Evolutionary conservation across 2,329 filamentous ascomycete genomes (phyloP).

Genomic region (Cladophialophora psammophila): DNA sequence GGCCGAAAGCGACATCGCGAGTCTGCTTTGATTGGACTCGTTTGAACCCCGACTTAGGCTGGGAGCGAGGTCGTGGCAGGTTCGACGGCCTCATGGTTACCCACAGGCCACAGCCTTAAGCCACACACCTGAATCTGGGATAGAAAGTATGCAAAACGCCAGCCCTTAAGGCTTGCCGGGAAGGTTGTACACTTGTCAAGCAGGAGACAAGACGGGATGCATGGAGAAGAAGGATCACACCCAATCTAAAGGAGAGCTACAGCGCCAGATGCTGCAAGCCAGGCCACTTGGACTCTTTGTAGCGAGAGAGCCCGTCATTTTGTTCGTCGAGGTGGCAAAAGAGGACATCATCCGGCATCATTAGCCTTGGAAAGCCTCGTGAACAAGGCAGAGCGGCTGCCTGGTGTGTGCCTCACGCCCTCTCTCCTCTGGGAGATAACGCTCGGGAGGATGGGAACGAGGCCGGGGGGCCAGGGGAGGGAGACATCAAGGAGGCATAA

Average conservation of each 20-base stretch:
- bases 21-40: slow-evolving; percentile 24
- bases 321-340: slow-evolving; percentile 22
- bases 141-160: slow-evolving; percentile 5
- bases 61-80: slow-evolving; percentile 13
- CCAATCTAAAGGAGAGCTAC: slow-evolving; percentile 19
- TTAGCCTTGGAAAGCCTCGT: slow-evolving; percentile 9
- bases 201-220: slow-evolving; percentile 15
- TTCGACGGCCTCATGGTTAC: slow-evolving; percentile 14
- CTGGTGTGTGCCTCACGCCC: slow-evolving; percentile 12
- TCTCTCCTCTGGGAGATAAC: slow-evolving; percentile 6
- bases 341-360: slow-evolving; percentile 10
- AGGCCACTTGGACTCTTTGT: slow-evolving; percentile 9
- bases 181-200: slow-evolving; percentile 8
- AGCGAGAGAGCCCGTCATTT: slow-evolving; percentile 6
- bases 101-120: slow-evolving; percentile 6
- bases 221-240: not conserved
- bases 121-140: slow-evolving; percentile 20
- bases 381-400: slow-evolving; percentile 6
- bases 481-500: not conserved
- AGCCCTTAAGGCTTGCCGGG: slow-evolving; percentile 15
- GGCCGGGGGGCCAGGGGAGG: slow-evolving; percentile 3
- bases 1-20: slow-evolving; percentile 13
- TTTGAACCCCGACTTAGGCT: slow-evolving; percentile 17
- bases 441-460: not conserved
- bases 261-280: slow-evolving; percentile 17